Evolutionary conservation across 2,329 filamentous ascomycete genomes (phyloP).

Genomic region (Fusarium tjaetaba): DNA sequence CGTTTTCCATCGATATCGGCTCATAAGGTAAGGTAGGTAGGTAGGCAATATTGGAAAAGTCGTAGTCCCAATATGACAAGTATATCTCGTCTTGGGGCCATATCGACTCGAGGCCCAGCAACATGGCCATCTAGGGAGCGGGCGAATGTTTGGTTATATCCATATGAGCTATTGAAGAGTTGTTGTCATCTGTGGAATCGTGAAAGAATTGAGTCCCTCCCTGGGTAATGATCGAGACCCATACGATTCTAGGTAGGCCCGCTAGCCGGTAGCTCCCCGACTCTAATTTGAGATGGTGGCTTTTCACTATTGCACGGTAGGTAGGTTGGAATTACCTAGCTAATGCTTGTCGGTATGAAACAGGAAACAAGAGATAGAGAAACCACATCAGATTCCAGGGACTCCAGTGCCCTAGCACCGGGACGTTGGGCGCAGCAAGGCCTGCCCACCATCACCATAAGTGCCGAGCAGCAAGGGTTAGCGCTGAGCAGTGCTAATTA

Average conservation of each 20-base stretch:
- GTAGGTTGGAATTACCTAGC: neutral
- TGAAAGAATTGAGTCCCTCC: neutral
- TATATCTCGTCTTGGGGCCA: neutral
- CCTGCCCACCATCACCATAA: slow-evolving; percentile 33
- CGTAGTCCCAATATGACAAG: neutral
- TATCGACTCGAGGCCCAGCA: neutral
- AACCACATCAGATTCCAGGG: slow-evolving; percentile 13
- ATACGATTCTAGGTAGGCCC: slow-evolving; percentile 6
- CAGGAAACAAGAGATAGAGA: slow-evolving; percentile 27
- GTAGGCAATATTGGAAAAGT: neutral
- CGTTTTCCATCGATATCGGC: neutral
- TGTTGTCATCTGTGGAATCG: neutral
- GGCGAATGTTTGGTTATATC: neutral
- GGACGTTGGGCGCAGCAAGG: slow-evolving; percentile 37
- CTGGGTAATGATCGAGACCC: slow-evolving; percentile 6
- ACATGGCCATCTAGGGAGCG: neutral
- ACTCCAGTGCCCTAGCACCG: slow-evolving; percentile 25
- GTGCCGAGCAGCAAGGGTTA: slow-evolving; percentile 38
- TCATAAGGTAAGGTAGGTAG: neutral
- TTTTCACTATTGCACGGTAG: neutral
- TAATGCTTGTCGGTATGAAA: slow-evolving; percentile 18
- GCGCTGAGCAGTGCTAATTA: slow-evolving; percentile 16
- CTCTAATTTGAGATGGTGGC: slow-evolving; percentile 22
- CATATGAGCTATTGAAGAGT: neutral
- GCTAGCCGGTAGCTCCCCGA: slow-evolving; percentile 3